Percentiles rank a stretch among this genome's conserved stretches.
Evolutionary conservation across 2,329 filamentous ascomycete species (phyloP).

Genomic region (Botryotinia globosa): DNA sequence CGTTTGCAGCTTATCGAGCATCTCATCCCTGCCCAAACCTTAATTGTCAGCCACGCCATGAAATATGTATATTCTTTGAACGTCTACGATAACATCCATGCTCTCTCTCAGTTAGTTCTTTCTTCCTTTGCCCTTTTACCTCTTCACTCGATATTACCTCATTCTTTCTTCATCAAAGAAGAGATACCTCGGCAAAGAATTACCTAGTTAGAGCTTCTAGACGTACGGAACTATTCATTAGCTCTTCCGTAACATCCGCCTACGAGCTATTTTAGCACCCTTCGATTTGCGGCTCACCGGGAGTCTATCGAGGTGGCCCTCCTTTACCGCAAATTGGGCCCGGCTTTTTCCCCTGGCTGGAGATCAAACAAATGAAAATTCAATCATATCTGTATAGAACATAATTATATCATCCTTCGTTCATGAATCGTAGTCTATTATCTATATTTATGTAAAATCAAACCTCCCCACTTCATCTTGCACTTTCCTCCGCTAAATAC

Average conservation of each 20-base stretch:
- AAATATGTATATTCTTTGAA: not conserved
- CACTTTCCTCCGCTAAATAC: not conserved
- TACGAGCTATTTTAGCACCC: not conserved
- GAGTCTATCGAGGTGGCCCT: not conserved
- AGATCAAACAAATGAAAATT: not conserved
- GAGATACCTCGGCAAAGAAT: not conserved
- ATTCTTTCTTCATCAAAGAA: not conserved
- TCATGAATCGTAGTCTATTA: not conserved
- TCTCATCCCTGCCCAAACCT: not conserved
- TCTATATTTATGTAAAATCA: conserved; percentile 5
- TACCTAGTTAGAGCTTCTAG: not conserved
- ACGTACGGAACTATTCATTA: not conserved
- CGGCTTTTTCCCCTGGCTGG: not conserved
- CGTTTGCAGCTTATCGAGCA: not conserved
- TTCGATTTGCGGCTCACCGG: not conserved
- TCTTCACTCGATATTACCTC: not conserved
- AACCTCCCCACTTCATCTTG: not conserved
- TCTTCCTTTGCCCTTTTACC: not conserved
- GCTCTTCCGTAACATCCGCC: not conserved
- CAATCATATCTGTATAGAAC: not conserved
- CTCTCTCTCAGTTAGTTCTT: not conserved
- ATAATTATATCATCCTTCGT: not conserved
- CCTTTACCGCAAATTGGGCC: not conserved
- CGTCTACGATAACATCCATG: not conserved
- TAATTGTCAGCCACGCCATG: not conserved